Conservation (phyloP, 2,329 filamentous ascomycete genomes). For the Alternaria longipes region DNA sequence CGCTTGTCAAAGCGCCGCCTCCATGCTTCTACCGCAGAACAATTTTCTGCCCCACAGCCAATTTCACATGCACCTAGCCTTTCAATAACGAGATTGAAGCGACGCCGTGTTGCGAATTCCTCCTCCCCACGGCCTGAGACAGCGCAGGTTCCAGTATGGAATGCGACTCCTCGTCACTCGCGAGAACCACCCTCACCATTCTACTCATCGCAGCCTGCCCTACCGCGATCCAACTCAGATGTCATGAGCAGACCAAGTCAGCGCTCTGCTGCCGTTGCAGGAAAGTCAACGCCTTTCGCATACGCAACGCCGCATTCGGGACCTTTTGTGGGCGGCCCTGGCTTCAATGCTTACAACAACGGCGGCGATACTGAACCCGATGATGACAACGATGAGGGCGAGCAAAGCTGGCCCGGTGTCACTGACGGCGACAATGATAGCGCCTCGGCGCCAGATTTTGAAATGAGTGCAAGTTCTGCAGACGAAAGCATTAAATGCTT, state of each 20-base stretch:
- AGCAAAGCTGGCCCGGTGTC: conserved; percentile 44
- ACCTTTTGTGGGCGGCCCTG: conserved; percentile 42
- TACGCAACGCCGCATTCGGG: conserved; percentile 78
- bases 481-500: conserved; percentile 20
- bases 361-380: conserved; percentile 48
- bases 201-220: conserved; percentile 43
- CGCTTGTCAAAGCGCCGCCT: conserved; percentile 45
- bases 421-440: conserved; percentile 30
- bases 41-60: conserved; percentile 37
- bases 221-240: conserved; percentile 44
- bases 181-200: conserved; percentile 57
- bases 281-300: conserved; percentile 66
- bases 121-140: conserved; percentile 33
- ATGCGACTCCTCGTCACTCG: conserved; percentile 55
- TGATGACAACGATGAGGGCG: conserved; percentile 43
- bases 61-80: conserved; percentile 51
- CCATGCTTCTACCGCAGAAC: conserved; percentile 41
- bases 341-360: conserved; percentile 34
- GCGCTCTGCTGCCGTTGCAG: conserved; percentile 42
- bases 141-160: conserved; percentile 43
- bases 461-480: not conserved
- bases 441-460: not conserved
- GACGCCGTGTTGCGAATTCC: conserved; percentile 56
- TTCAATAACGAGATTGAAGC: conserved; percentile 50
- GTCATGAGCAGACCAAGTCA: conserved; percentile 56